Evolutionary conservation across 1,284 basidiomycete genomes (phyloP), one percentile per base, ranked within the genome.

Genomic region (Waitea zeae): DNA sequence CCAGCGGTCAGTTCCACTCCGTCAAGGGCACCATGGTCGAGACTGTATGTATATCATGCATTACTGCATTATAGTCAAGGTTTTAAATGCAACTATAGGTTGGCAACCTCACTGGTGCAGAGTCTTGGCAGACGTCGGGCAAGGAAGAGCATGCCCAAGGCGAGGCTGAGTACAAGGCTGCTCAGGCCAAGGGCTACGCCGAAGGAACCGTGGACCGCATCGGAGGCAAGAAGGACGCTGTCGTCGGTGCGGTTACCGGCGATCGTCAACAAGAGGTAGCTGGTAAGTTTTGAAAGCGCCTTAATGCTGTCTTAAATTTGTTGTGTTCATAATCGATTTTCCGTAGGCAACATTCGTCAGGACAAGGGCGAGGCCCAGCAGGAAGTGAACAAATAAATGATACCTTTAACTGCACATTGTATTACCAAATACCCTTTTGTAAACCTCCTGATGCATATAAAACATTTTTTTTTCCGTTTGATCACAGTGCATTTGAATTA

Each of bases 111-210:
- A 62, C 58, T 28, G 69, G 69, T 14, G 47, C 56, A 5, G 41
- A 53, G 35, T 47, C 55, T 2, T 71, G 66, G 70, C 43, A 59
- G 45, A 50, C 63, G 40, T 55, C 69, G 20, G 77, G 78, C 13
- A 68, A 69, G 43, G 59, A 81, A 40, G 73, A 78, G 46, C 78
- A 80, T 47, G 58, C 61, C 29, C 50, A 59, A 36, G 79, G 79
- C 34, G 78, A 82, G 50, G 59, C 59, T 7, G 70, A 76, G 44
- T 59, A 62, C 47, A 64, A 64, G 13, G 63, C 62, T 17, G 68
- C 69, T 0, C 62, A 70, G 42, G 59, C 61, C 6, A 53, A 72
- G 44, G 67, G 62, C 4, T 70, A 59, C 40, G 65, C 54, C 12
- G 65, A 81, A 43, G 79, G 79, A 26, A 53, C 57, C 3, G 37